These are phyloP conservation scores for Mrakia gelida DNA, from an alignment of 768 basidiomycete genomes.

Conservation along the genomic window DNA sequence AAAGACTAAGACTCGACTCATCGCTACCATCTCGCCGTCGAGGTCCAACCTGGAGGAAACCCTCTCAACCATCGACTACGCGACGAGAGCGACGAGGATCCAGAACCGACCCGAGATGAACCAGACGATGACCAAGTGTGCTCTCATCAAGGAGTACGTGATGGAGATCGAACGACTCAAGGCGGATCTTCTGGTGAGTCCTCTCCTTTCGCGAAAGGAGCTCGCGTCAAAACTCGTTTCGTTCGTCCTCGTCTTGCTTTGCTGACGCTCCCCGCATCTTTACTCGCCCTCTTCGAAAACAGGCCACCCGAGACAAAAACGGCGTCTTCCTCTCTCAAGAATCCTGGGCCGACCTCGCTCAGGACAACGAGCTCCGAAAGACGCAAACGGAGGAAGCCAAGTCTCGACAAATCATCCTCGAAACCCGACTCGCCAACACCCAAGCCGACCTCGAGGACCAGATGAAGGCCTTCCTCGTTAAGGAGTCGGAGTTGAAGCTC, in stretches of 20 bases:
- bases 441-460: conserved; percentile 86
- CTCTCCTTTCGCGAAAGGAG: conserved; percentile 6
- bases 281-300: neutral
- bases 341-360: conserved; percentile 74
- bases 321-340: conserved; percentile 92
- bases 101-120: conserved; percentile 93
- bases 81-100: conserved; percentile 89
- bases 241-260: neutral
- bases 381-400: conserved; percentile 77
- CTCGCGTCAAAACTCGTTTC: neutral
- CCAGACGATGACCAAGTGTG: conserved; percentile 85
- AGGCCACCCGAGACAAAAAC: conserved; percentile 88
- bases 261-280: too few species aligned
- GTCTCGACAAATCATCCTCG: conserved; percentile 75
- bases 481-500: conserved; percentile 68
- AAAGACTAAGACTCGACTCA: conserved; percentile 92
- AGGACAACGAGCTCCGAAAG: conserved; percentile 69
- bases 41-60: conserved; percentile 95
- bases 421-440: conserved; percentile 70
- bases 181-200: conserved; percentile 61
- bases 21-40: conserved; percentile 92
- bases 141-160: conserved; percentile 87
- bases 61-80: conserved; percentile 93
- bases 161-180: conserved; percentile 90
- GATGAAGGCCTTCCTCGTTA: conserved; percentile 66